Evolutionary conservation across 169 alveolate species (phyloP).

Genomic region (Eimeria brunetti): DNA sequence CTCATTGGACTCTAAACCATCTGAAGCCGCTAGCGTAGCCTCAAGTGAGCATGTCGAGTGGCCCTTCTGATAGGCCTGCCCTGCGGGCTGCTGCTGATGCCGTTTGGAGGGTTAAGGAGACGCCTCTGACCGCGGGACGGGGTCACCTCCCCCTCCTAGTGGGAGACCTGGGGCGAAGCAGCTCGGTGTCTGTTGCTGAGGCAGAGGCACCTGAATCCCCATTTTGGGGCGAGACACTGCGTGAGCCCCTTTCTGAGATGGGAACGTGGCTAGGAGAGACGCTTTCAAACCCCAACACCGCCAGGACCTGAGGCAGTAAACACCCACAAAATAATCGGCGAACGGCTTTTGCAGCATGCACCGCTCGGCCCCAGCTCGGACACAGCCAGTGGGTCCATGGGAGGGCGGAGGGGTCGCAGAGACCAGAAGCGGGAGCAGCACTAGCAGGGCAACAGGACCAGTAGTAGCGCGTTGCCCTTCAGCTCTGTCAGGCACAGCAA

Average conservation of each 20-base stretch:
- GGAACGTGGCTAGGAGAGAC: background rate
- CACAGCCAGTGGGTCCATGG: too few relatives aligned
- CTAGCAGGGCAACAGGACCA: background rate
- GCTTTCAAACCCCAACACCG: conserved; percentile 43
- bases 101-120: background rate
- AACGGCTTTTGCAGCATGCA: background rate
- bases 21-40: background rate
- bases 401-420: background rate
- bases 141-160: conserved; percentile 22
- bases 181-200: conserved; percentile 7
- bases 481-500: background rate
- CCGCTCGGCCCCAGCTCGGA: background rate
- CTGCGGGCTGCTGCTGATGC: background rate
- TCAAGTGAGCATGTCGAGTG: background rate
- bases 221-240: background rate
- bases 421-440: background rate
- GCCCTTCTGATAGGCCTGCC: background rate
- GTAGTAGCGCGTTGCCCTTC: background rate
- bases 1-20: background rate
- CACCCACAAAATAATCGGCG: background rate
- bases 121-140: background rate
- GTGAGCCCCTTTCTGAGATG: background rate
- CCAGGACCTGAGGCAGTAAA: background rate
- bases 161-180: conserved; percentile 37
- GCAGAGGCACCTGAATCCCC: background rate